A percentile compares a stretch with the other conserved stretches of the same genome.
These are phyloP conservation scores for Beverwykella pulmonaria DNA, from an alignment of 495 filamentous ascomycete species.

Conservation along the genomic window DNA sequence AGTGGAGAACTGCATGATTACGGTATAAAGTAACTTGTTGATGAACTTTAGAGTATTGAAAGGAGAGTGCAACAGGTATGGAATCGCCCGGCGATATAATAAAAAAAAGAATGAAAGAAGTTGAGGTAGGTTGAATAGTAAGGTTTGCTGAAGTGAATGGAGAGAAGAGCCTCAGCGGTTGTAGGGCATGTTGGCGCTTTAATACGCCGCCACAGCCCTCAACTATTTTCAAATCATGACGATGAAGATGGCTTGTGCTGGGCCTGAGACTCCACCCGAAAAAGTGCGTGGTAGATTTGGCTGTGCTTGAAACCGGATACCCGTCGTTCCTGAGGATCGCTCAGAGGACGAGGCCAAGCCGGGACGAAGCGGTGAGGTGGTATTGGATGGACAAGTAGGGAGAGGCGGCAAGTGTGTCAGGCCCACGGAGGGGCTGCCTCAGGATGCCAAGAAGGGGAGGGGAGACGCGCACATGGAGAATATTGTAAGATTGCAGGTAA, in stretches of 20 bases:
- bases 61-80: slow-evolving; percentile 19
- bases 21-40: slow-evolving; percentile 2
- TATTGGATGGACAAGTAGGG: background rate
- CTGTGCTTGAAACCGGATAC: slow-evolving; percentile 29
- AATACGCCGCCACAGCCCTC: slow-evolving; percentile 30
- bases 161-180: slow-evolving; percentile 16
- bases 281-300: background rate
- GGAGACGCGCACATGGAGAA: slow-evolving; percentile 2
- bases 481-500: background rate
- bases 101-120: slow-evolving; percentile 32
- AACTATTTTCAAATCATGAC: background rate
- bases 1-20: slow-evolving; percentile 38
- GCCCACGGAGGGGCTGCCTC: background rate
- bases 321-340: slow-evolving; percentile 18
- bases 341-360: slow-evolving; percentile 1
- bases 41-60: slow-evolving; percentile 1
- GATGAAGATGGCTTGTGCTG: background rate
- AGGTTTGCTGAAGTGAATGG: slow-evolving; percentile 6
- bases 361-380: background rate
- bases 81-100: slow-evolving; percentile 39
- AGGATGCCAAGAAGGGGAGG: background rate
- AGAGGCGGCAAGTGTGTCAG: background rate
- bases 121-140: slow-evolving; percentile 10
- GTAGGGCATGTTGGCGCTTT: slow-evolving; percentile 13
- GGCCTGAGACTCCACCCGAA: slow-evolving; percentile 18